phyloP scores from a whole-genome alignment of 2,329 filamentous ascomycete genomes.

The Macrophomina tecta region DNA sequence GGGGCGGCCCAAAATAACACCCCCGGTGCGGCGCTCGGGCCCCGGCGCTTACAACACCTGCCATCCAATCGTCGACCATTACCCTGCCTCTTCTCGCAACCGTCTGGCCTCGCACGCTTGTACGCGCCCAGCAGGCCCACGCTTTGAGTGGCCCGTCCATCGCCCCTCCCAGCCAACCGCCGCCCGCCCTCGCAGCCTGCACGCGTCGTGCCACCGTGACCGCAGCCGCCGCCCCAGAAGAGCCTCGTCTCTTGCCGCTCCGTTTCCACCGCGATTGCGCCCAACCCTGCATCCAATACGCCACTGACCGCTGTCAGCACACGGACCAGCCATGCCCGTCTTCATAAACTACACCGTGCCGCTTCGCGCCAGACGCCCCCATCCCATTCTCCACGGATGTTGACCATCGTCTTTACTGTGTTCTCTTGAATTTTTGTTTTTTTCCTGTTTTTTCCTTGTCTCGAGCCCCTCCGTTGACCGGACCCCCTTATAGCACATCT shows the following conservation, averaged over 20 bases:
- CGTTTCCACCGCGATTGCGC: not conserved
- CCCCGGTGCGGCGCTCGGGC: conserved; percentile 6
- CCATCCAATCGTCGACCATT: conserved; percentile 9
- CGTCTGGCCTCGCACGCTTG: not conserved
- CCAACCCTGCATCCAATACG: conserved; percentile 22
- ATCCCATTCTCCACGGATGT: conserved; percentile 24
- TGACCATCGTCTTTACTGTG: conserved; percentile 23
- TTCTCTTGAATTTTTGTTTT: not conserved
- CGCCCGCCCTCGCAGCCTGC: conserved; percentile 2
- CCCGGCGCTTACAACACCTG: conserved; percentile 24
- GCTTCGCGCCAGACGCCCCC: conserved; percentile 9
- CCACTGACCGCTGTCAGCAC: conserved; percentile 20
- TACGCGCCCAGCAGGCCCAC: not conserved
- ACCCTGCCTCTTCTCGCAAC: not conserved
- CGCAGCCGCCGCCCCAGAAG: conserved; percentile 17
- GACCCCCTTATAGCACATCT: conserved; percentile 14
- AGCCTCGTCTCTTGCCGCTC: conserved; percentile 26
- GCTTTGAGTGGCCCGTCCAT: conserved; percentile 12
- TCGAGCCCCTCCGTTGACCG: conserved; percentile 14
- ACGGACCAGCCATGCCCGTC: conserved; percentile 11
- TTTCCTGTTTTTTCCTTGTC: conserved; percentile 6
- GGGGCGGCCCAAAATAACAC: conserved; percentile 23
- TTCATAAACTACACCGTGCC: conserved; percentile 22
- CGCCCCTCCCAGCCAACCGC: conserved; percentile 4
- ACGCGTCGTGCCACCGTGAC: conserved; percentile 19